These are phyloP conservation scores for Roridomyces roridus DNA, from an alignment of 768 basidiomycete species.

Conservation along the genomic window DNA sequence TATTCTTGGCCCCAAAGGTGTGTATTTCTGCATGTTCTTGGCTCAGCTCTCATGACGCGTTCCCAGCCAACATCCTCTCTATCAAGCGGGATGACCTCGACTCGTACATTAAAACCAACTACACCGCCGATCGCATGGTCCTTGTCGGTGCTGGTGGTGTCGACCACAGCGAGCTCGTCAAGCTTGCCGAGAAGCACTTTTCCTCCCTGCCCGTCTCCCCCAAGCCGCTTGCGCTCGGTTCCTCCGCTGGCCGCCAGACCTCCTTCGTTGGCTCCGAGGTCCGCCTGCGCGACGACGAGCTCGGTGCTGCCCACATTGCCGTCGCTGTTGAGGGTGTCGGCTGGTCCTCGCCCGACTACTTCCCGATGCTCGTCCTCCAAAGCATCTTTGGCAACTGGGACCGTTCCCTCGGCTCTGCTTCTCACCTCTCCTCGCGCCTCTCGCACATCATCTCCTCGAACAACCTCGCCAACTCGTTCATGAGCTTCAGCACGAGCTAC, in stretches of 20 bases:
- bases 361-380: conserved; percentile 99
- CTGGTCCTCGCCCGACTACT: conserved; percentile 98
- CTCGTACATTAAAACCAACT: conserved; percentile 95
- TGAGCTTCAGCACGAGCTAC: conserved; percentile 99
- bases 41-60: neutral
- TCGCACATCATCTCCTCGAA: conserved; percentile 89
- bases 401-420: conserved; percentile 88
- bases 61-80: conserved; percentile 85
- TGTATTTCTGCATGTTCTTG: too few relatives aligned
- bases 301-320: conserved; percentile 90
- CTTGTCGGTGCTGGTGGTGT: conserved; percentile 97
- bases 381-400: conserved; percentile 99
- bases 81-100: conserved; percentile 90
- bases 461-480: conserved; percentile 99
- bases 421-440: conserved; percentile 89
- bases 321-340: conserved; percentile 98
- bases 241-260: conserved; percentile 76
- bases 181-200: conserved; percentile 95
- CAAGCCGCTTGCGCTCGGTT: conserved; percentile 89
- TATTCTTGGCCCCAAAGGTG: conserved; percentile 91
- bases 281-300: conserved; percentile 90
- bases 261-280: conserved; percentile 94
- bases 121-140: conserved; percentile 98
- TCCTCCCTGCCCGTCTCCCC: conserved; percentile 85
- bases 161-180: conserved; percentile 89